Conservation (phyloP, 2,329 filamentous ascomycete species). For the Cadophora gregata region DNA sequence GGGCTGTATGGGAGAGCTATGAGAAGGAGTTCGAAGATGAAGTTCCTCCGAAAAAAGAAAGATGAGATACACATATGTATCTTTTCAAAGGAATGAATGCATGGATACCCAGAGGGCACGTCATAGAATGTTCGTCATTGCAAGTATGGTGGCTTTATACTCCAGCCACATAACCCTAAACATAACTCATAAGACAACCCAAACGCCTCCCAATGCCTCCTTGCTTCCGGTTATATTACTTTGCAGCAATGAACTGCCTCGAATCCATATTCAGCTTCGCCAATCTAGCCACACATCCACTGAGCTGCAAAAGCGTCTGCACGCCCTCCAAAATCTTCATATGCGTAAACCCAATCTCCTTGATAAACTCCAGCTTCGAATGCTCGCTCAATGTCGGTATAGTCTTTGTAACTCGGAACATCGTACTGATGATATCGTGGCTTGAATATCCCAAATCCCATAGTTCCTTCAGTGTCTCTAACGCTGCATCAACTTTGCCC, state of each 20-base stretch:
- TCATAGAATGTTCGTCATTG: slow-evolving; percentile 14
- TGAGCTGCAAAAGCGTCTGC: slow-evolving; percentile 91
- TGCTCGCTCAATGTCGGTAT: slow-evolving; percentile 92
- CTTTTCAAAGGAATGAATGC: background rate
- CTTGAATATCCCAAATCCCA: slow-evolving; percentile 98
- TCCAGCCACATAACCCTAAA: slow-evolving; percentile 24
- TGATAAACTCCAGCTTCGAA: slow-evolving; percentile 95
- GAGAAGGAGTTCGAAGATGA: slow-evolving; percentile 58
- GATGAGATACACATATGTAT: slow-evolving; percentile 24
- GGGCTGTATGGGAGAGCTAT: slow-evolving; percentile 71
- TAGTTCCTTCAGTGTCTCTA: slow-evolving; percentile 86
- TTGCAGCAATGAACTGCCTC: slow-evolving; percentile 66
- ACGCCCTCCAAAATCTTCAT: slow-evolving; percentile 99
- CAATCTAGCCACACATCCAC: slow-evolving; percentile 87
- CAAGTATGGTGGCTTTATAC: slow-evolving; percentile 26
- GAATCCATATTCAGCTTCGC: slow-evolving; percentile 98
- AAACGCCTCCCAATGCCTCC: slow-evolving; percentile 36
- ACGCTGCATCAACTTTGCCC: slow-evolving; percentile 83
- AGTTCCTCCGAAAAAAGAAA: slow-evolving; percentile 26
- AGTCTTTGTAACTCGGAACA: slow-evolving; percentile 98
- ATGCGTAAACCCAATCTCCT: slow-evolving; percentile 98
- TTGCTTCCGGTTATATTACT: slow-evolving; percentile 31
- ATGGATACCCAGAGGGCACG: slow-evolving; percentile 8
- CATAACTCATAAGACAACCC: slow-evolving; percentile 29
- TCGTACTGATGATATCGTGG: slow-evolving; percentile 98